These are phyloP conservation scores for Daldinia loculata DNA, from an alignment of 495 filamentous ascomycete species.

Conservation along the genomic window DNA sequence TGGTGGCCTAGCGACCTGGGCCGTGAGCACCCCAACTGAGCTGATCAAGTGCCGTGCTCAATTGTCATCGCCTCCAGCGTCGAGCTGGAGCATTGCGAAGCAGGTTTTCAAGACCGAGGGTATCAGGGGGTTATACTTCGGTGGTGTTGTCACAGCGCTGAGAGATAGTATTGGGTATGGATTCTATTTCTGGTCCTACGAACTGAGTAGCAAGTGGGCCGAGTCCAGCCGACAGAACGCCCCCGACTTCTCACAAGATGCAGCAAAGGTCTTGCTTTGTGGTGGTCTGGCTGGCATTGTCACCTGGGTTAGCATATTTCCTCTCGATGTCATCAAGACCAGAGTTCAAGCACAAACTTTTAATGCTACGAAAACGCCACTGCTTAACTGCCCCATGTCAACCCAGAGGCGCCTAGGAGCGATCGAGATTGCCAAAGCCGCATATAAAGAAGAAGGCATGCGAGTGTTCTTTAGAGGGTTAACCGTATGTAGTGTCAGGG, in stretches of 20 bases:
- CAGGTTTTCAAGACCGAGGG: slow-evolving; percentile 69
- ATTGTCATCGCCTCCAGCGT: slow-evolving; percentile 53
- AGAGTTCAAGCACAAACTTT: slow-evolving; percentile 73
- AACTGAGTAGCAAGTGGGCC: slow-evolving; percentile 69
- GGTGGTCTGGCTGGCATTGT: slow-evolving; percentile 85
- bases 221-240: slow-evolving; percentile 35
- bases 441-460: slow-evolving; percentile 71
- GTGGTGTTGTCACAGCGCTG: slow-evolving; percentile 78
- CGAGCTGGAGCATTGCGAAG: slow-evolving; percentile 67
- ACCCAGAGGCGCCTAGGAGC: slow-evolving; percentile 57
- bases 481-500: slow-evolving; percentile 77
- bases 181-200: slow-evolving; percentile 93
- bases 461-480: slow-evolving; percentile 80
- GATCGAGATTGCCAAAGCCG: slow-evolving; percentile 66
- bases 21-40: slow-evolving; percentile 84
- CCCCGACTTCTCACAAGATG: slow-evolving; percentile 53
- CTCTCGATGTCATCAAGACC: slow-evolving; percentile 90
- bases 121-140: slow-evolving; percentile 75
- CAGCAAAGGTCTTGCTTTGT: slow-evolving; percentile 75
- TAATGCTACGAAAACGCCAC: slow-evolving; percentile 32
- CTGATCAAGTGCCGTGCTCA: slow-evolving; percentile 88
- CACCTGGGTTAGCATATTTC: slow-evolving; percentile 88
- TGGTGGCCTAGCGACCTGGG: slow-evolving; percentile 82
- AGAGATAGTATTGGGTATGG: slow-evolving; percentile 89
- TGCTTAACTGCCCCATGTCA: slow-evolving; percentile 39